Evolutionary conservation across 2,329 filamentous ascomycete genomes (phyloP).

Genomic region (Aspergillus hiratsukae): DNA sequence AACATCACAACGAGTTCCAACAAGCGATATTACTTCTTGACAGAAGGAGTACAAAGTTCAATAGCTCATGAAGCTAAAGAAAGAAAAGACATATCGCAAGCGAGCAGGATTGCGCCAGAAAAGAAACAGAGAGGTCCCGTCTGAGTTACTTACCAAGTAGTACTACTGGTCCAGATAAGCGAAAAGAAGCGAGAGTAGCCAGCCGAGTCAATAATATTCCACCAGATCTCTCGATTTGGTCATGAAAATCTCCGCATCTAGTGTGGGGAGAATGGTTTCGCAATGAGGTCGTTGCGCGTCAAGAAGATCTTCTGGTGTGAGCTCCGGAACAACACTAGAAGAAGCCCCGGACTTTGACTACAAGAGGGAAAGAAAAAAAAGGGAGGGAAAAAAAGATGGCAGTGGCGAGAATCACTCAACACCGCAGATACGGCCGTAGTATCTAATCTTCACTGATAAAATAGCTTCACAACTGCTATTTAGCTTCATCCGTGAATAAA

Average conservation of each 20-base stretch:
- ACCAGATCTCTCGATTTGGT: conserved; percentile 18
- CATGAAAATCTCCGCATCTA: conserved; percentile 18
- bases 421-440: not conserved
- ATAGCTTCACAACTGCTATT: not conserved
- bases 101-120: conserved; percentile 11
- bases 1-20: not conserved
- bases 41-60: not conserved
- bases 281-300: conserved; percentile 17
- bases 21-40: not conserved
- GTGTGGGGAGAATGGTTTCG: conserved; percentile 5
- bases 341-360: conserved; percentile 11
- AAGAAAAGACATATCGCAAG: conserved; percentile 6
- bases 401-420: conserved; percentile 4
- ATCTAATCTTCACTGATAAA: not conserved
- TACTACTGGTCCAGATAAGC: conserved; percentile 16
- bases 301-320: conserved; percentile 10
- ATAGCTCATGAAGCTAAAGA: not conserved
- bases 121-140: conserved; percentile 14
- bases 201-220: conserved; percentile 21
- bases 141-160: conserved; percentile 19
- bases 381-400: not conserved
- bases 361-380: conserved; percentile 5
- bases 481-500: not conserved
- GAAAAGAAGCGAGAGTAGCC: conserved; percentile 19
- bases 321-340: conserved; percentile 16